These are phyloP conservation scores for Paecilomyces dactylethromorphus DNA, from an alignment of 2,329 filamentous ascomycete genomes.

Conservation along the genomic window DNA sequence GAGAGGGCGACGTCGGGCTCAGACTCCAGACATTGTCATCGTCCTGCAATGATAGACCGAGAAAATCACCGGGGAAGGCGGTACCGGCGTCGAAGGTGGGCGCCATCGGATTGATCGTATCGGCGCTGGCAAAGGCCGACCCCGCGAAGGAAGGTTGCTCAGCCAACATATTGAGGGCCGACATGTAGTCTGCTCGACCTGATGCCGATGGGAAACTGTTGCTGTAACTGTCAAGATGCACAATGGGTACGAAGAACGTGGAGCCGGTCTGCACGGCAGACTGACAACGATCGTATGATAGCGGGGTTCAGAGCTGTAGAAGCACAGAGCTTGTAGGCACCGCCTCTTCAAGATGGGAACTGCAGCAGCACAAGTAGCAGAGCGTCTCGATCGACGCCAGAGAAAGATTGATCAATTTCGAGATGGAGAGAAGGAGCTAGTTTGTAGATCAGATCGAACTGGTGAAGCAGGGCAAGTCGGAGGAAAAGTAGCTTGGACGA, in stretches of 20 bases:
- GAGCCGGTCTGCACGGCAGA: background rate
- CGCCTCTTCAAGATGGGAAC: background rate
- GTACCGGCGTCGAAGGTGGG: slow-evolving; percentile 12
- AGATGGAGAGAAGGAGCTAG: background rate
- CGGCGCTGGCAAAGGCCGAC: slow-evolving; percentile 8
- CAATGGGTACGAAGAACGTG: background rate
- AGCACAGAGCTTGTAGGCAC: background rate
- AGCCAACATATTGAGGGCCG: slow-evolving; percentile 14
- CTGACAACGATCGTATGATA: too few species aligned
- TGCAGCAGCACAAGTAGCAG: background rate
- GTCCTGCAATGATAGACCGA: slow-evolving; percentile 20
- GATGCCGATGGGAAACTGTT: background rate
- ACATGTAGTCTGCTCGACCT: slow-evolving; percentile 6
- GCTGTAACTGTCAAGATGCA: background rate
- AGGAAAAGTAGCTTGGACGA: background rate
- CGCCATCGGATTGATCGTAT: slow-evolving; percentile 7
- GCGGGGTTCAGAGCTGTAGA: background rate
- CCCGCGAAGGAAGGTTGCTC: slow-evolving; percentile 12
- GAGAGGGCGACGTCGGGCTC: slow-evolving; percentile 20
- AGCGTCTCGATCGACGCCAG: background rate
- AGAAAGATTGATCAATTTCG: background rate
- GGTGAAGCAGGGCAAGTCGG: background rate
- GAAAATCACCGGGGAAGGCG: slow-evolving; percentile 20
- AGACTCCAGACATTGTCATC: slow-evolving; percentile 26
- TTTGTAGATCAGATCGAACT: background rate